Percentiles rank a stretch among this genome's conserved stretches.
Conservation (phyloP, 2,329 filamentous ascomycete genomes). For the Botryotinia calthae region DNA sequence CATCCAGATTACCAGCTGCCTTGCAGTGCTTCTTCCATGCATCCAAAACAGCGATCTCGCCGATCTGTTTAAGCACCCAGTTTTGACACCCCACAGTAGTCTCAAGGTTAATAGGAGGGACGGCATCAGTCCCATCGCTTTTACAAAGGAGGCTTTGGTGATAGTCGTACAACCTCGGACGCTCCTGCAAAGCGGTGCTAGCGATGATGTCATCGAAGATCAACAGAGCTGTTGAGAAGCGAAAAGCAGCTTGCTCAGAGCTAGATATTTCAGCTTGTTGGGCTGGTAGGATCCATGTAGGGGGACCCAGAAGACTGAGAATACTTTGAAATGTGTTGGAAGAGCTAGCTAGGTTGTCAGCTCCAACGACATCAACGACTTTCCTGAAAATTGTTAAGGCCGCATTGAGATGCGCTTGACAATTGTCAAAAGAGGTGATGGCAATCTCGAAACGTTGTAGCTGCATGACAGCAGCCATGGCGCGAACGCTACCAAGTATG, state of each 20-base stretch:
- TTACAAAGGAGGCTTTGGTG: conserved; percentile 40
- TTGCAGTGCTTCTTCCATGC: conserved; percentile 56
- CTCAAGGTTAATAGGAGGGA: conserved; percentile 45
- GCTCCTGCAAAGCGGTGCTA: conserved; percentile 46
- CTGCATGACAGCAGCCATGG: conserved; percentile 53
- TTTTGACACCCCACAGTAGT: conserved; percentile 55
- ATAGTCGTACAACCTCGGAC: conserved; percentile 45
- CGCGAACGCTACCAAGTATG: conserved; percentile 36
- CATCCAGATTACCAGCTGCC: conserved; percentile 45
- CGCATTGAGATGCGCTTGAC: conserved; percentile 51
- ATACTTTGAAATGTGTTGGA: conserved; percentile 26
- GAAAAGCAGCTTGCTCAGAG: conserved; percentile 50
- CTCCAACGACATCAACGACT: conserved; percentile 32
- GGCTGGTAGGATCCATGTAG: conserved; percentile 22
- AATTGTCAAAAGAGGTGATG: conserved; percentile 48
- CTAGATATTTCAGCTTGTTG: conserved; percentile 36
- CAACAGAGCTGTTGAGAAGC: conserved; percentile 51
- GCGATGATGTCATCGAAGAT: conserved; percentile 51
- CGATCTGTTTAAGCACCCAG: conserved; percentile 53
- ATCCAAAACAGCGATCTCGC: conserved; percentile 52
- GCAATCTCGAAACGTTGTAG: conserved; percentile 53
- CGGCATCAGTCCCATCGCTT: conserved; percentile 36
- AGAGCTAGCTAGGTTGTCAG: conserved; percentile 13
- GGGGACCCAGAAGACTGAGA: conserved; percentile 23
- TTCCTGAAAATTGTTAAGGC: conserved; percentile 51